Evolutionary conservation across 2,329 filamentous ascomycete genomes (phyloP).

Genomic region (Berkeleyomyces basicola): DNA sequence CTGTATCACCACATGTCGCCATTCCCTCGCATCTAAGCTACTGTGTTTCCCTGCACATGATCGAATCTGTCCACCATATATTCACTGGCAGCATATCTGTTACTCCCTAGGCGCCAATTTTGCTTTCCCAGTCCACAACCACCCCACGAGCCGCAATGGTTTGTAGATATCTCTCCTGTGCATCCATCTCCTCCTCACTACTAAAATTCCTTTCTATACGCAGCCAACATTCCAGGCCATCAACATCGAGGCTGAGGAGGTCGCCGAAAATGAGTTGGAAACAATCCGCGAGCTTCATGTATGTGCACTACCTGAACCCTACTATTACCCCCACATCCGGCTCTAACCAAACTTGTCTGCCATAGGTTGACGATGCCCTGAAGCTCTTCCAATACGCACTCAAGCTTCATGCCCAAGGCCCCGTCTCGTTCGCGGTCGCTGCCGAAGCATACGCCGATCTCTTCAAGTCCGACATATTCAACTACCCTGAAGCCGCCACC

Average conservation of each 20-base stretch:
- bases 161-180: background rate
- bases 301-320: constrained; percentile 13
- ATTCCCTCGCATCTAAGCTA: too few relatives aligned
- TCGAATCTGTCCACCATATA: too few relatives aligned
- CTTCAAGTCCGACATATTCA: constrained; percentile 86
- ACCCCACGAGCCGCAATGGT: background rate
- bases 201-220: background rate
- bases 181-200: background rate
- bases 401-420: constrained; percentile 79
- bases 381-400: constrained; percentile 87
- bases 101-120: background rate
- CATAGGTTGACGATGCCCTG: constrained; percentile 80
- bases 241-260: constrained; percentile 88
- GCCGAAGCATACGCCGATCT: constrained; percentile 66
- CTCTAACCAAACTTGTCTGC: background rate
- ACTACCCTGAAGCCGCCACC: constrained; percentile 70
- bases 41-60: too few relatives aligned
- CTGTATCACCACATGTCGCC: too few relatives aligned
- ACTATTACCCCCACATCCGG: background rate
- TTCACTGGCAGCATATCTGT: too few relatives aligned
- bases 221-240: constrained; percentile 65
- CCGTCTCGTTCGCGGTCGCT: constrained; percentile 57
- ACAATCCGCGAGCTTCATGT: constrained; percentile 86
- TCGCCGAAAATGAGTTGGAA: constrained; percentile 78
- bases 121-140: background rate